Base-by-base conservation (phyloP, 2,329 filamentous ascomycete species). In the Colletotrichum plurivorum region DNA sequence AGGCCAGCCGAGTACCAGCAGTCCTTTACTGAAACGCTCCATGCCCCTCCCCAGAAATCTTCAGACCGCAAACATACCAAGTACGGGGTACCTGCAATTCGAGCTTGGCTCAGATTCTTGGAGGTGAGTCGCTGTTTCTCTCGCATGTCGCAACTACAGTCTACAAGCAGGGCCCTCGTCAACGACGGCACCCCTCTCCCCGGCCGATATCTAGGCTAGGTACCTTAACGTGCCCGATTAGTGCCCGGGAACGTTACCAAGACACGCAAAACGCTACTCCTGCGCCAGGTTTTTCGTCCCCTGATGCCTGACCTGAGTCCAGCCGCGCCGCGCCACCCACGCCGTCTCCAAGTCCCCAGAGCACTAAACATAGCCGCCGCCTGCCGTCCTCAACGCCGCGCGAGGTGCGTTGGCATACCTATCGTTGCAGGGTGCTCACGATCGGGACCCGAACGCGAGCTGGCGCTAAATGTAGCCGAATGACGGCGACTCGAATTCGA, bases 81-180 rank as follows among this genome's bases (percentile, higher is more conserved):
- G 10, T 5, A 36, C 31, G 31, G 8, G 10, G 31, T 36, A 25
- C 18, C 41, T 60, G n/a, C 43, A 41, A 56, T n/a, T 66, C 61
- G 48, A 31, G 36, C 31, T 39, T 45, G 22, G 55, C 51, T 13
- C n/a, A 18, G 20, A 52, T 46, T 60, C 52, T 45, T 31, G 36
- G n/a, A 46, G 12, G 54, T 66, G 61, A 69, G 55, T 66, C 55
- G 54, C 66, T 66, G 66, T 55, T 65, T 69, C 62, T 69, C 43
- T 41, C 43, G 15, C 55, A 59, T 43, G 55, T 56, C 56, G 18
- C 66, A 66, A 43, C 55, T 36, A 36, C 8, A 36, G 31, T 36
- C 2, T 36, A 36, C 27, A 59, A 54, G 65, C 54, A 61, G 41
- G 46, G 20, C 61, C 27, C 48, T 58, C 48, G 22, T 36, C 31